Evolutionary conservation across 495 filamentous ascomycete genomes (phyloP).

Genomic region (Chaetomium fimeti): DNA sequence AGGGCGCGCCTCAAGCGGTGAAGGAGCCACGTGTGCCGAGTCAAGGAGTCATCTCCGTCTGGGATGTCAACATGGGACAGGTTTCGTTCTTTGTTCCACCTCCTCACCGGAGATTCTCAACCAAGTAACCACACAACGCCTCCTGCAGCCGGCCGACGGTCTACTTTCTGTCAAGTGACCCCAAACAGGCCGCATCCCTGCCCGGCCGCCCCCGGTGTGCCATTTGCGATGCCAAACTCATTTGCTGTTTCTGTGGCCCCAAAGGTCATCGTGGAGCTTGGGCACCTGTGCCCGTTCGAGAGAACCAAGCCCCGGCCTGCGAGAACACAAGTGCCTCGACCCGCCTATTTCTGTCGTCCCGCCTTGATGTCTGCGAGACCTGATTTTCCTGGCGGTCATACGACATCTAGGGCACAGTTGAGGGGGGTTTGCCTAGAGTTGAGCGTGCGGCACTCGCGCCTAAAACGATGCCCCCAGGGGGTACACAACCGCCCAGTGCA

Average conservation of each 20-base stretch:
- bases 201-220: slow-evolving; percentile 37
- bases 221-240: slow-evolving; percentile 54
- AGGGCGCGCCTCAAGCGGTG: slow-evolving; percentile 26
- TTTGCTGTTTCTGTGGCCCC: slow-evolving; percentile 43
- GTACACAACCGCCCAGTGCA: not conserved
- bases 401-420: slow-evolving; percentile 2
- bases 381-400: slow-evolving; percentile 6
- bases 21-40: slow-evolving; percentile 51
- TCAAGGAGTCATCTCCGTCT: slow-evolving; percentile 42
- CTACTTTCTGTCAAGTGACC: slow-evolving; percentile 44
- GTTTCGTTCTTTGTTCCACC: slow-evolving; percentile 47
- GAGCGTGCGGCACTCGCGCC: slow-evolving; percentile 16
- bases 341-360: not conserved
- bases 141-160: slow-evolving; percentile 52
- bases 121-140: slow-evolving; percentile 45
- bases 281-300: slow-evolving; percentile 45
- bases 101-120: slow-evolving; percentile 28
- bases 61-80: slow-evolving; percentile 39
- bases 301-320: slow-evolving; percentile 27
- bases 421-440: slow-evolving; percentile 7
- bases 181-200: slow-evolving; percentile 50
- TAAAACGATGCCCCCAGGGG: slow-evolving; percentile 11
- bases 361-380: not conserved
- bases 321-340: slow-evolving; percentile 10
- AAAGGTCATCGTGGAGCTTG: slow-evolving; percentile 34